A percentile compares a stretch with the other conserved stretches of the same genome.
Evolutionary conservation across 805 yeast species (phyloP).

Genomic region (Hanseniaspora thailandica): DNA sequence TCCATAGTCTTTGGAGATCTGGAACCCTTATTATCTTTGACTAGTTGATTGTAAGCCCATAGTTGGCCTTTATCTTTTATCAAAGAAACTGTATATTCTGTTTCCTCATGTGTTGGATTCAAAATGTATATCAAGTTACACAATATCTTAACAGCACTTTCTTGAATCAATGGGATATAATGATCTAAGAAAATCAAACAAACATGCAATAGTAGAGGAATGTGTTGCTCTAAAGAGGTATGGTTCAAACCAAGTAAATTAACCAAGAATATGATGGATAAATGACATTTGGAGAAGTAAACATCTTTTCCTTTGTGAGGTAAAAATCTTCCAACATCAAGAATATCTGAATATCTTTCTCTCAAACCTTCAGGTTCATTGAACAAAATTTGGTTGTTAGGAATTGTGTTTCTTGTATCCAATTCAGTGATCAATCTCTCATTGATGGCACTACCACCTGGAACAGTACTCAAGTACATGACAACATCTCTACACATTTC

Average conservation of each 20-base stretch:
- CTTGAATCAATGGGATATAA: constrained; percentile 70
- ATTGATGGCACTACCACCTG: constrained; percentile 44
- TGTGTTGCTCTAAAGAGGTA: constrained; percentile 45
- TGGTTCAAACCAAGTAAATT: constrained; percentile 62
- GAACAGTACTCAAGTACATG: constrained; percentile 47
- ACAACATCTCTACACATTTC: constrained; percentile 71
- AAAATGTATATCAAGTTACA: constrained; percentile 60
- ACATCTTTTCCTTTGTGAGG: constrained; percentile 52
- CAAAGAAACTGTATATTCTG: constrained; percentile 45
- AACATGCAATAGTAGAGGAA: constrained; percentile 69
- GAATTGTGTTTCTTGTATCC: constrained; percentile 84
- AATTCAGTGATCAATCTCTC: constrained; percentile 58
- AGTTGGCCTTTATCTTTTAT: constrained; percentile 41
- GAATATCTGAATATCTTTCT: constrained; percentile 56
- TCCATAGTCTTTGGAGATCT: constrained; percentile 84
- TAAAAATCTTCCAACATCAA: constrained; percentile 51
- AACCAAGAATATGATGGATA: constrained; percentile 73
- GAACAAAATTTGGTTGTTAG: constrained; percentile 37
- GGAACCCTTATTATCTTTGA: constrained; percentile 64
- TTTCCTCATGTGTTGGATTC: constrained; percentile 40
- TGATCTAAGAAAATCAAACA: constrained; percentile 77
- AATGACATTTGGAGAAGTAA: constrained; percentile 74
- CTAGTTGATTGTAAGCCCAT: constrained; percentile 83
- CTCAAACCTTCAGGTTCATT: constrained; percentile 28
- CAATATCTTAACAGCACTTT: constrained; percentile 67